Conservation (phyloP, 192 early-diverging fungal species). For the Podila clonocystis region DNA sequence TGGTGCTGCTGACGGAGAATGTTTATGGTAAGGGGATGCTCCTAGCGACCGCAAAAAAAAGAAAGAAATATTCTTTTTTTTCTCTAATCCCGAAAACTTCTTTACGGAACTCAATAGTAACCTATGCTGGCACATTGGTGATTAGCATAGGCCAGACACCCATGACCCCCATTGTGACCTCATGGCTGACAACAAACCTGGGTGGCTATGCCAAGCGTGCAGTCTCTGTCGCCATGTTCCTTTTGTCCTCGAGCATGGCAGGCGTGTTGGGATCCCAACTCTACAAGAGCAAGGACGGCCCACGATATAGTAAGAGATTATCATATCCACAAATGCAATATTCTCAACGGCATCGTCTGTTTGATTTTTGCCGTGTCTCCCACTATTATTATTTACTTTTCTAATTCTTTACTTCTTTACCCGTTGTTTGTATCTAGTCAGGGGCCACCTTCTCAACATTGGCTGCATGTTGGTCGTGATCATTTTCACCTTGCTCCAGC, state of each 20-base stretch:
- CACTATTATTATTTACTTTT: background rate
- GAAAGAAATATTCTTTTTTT: no score
- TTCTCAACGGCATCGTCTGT: background rate
- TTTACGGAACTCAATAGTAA: conserved; percentile 3
- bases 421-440: background rate
- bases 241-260: conserved; percentile 21
- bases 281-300: conserved; percentile 12
- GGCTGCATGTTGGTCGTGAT: conserved; percentile 4
- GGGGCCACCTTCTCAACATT: conserved; percentile 29
- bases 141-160: conserved; percentile 42
- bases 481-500: conserved; percentile 3
- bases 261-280: conserved; percentile 22
- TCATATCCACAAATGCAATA: background rate
- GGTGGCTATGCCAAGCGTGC: conserved; percentile 34
- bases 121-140: conserved; percentile 24
- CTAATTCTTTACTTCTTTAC: background rate
- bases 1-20: conserved; percentile 27
- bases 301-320: conserved; percentile 22
- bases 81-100: background rate
- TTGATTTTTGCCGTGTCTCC: no score
- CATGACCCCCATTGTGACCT: conserved; percentile 22
- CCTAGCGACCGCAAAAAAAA: no score
- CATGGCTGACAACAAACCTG: conserved; percentile 44
- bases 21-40: conserved; percentile 20
- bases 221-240: conserved; percentile 26